Base-by-base conservation (phyloP, 805 yeast species). In the Maudiozyma bulderi region DNA sequence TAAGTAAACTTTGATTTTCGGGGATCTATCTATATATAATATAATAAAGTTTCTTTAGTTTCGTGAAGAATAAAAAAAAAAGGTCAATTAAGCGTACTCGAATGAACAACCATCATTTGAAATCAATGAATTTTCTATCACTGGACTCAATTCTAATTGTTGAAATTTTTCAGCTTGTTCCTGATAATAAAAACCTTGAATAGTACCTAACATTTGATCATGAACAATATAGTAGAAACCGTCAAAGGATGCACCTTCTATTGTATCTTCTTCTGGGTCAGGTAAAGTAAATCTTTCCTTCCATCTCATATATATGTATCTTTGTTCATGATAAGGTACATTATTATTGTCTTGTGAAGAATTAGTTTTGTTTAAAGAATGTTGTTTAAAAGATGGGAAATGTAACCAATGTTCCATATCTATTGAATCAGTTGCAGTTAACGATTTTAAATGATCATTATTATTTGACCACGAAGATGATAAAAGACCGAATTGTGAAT, bases 211-310 rank as follows among this genome's bases (percentile, higher is more conserved):
- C 6, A 72, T 52, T 60, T 87, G 90, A 65, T 86, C 86, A 58
- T 89, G 81, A 41, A 88, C 86, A 31, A 89, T 78, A 62, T 89
- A 90, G 66, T 90, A 90, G 62, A 89, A 89, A 0, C 98, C 98
- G 41, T 89, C 96, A 65, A 83, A 90, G 2, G 95, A 84, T 0
- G 96, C 96, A 13, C 75, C 75, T 44, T 68, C 70, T 77, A 91
- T 54, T 0, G 43, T 8, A 15, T 44, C 46, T 69, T 71, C 50
- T 77, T 57, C 64, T 69, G 88, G 81, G 66, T 88, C 95, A 0
- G 95, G 95, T 8, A 86, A 81, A 52, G 90, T 68, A 60, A 88
- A 88, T 58, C 81, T 78, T 65, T 90, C 98, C 67, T 90, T 90
- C 98, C 98, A 90, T 56, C 96, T 75, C 96, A 90, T 90, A 62